Percentiles rank a stretch among this genome's conserved stretches.
phyloP scores from a whole-genome alignment of 495 filamentous ascomycete genomes.

The Geoglossum glabrum region DNA sequence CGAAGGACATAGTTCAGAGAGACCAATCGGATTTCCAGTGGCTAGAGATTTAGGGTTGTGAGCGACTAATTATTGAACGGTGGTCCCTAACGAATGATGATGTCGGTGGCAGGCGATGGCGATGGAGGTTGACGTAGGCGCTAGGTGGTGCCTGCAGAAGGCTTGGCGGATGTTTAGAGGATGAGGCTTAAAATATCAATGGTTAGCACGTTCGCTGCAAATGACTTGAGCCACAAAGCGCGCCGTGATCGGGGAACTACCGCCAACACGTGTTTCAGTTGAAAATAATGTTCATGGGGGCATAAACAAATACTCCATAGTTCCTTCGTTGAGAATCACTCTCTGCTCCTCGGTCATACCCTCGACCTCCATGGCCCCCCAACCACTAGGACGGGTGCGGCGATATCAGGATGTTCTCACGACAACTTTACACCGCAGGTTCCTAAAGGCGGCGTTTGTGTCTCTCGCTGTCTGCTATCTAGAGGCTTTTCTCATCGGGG shows the following conservation, averaged over 20 bases:
- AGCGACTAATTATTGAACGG: neutral
- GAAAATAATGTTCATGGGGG: neutral
- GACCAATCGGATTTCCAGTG: neutral
- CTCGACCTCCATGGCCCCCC: conserved; percentile 13
- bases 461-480: conserved; percentile 50
- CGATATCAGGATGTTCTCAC: conserved; percentile 82
- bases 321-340: neutral
- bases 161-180: neutral
- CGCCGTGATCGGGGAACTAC: neutral
- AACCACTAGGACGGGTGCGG: conserved; percentile 19
- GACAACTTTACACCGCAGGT: conserved; percentile 69
- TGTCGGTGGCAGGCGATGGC: neutral
- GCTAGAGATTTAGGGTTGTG: neutral
- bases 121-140: neutral
- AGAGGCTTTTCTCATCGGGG: conserved; percentile 48
- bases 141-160: neutral
- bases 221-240: neutral
- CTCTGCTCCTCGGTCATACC: neutral
- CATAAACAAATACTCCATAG: neutral
- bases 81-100: neutral
- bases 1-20: conserved; percentile 57
- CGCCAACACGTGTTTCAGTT: neutral
- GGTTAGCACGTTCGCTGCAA: neutral
- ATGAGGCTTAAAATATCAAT: conserved; percentile 1
- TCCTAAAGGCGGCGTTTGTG: conserved; percentile 49